A percentile compares a stretch with the other conserved stretches of the same genome.
Evolutionary conservation across 192 early-diverging fungal genomes (phyloP).

Genomic region (Cetraspora pellucida): DNA sequence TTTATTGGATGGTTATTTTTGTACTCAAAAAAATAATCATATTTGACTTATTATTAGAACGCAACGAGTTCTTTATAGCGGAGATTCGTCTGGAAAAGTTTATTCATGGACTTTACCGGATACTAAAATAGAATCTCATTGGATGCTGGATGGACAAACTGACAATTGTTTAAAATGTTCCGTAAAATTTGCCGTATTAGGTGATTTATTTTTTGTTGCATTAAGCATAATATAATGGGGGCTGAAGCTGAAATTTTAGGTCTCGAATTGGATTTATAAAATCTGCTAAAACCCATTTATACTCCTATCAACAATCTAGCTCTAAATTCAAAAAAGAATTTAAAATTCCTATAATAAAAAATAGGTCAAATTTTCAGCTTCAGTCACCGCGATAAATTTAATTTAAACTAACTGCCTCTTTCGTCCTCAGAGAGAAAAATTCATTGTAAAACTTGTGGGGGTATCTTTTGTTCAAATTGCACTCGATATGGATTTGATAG

Average conservation of each 20-base stretch:
- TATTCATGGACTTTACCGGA: slow-evolving; percentile 57
- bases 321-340: too few relatives aligned
- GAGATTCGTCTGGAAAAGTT: slow-evolving; percentile 54
- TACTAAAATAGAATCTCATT: slow-evolving; percentile 50
- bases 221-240: too few relatives aligned
- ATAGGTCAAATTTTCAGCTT: too few relatives aligned
- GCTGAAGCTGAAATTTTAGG: too few relatives aligned
- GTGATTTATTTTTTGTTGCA: too few relatives aligned
- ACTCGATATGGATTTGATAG: slow-evolving; percentile 31
- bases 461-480: slow-evolving; percentile 51
- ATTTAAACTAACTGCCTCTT: not conserved
- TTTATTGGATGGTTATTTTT: not conserved
- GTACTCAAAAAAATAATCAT: too few relatives aligned
- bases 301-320: too few relatives aligned
- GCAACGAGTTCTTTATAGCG: slow-evolving; percentile 50
- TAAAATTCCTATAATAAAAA: too few relatives aligned
- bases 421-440: slow-evolving; percentile 48
- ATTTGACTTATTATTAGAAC: slow-evolving; percentile 31
- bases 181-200: slow-evolving; percentile 55
- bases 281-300: too few relatives aligned
- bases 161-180: slow-evolving; percentile 57
- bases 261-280: too few relatives aligned
- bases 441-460: slow-evolving; percentile 59
- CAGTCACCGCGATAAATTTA: too few relatives aligned
- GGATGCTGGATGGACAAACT: slow-evolving; percentile 48